Conservation (phyloP, 2,329 filamentous ascomycete species). For the Lachnellula hyalina region DNA sequence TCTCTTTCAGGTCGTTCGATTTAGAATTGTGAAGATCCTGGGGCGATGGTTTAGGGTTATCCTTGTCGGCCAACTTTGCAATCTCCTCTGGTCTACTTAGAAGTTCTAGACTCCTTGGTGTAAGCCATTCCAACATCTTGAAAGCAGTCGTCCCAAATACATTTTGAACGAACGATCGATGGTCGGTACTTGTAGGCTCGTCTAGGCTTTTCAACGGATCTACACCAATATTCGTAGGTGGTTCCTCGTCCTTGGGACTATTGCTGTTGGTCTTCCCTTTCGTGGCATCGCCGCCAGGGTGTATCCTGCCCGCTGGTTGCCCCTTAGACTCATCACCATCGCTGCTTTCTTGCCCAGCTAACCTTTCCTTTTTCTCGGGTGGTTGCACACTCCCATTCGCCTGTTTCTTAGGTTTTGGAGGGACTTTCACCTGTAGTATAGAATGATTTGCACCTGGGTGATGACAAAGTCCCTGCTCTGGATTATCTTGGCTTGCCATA, state of each 20-base stretch:
- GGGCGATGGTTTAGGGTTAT: neutral
- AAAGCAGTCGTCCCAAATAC: slow-evolving; percentile 61
- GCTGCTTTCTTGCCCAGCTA: neutral
- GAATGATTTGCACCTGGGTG: slow-evolving; percentile 18
- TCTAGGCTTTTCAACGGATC: slow-evolving; percentile 10
- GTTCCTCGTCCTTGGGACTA: neutral
- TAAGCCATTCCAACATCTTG: slow-evolving; percentile 68
- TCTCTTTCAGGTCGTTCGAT: neutral
- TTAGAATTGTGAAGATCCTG: neutral
- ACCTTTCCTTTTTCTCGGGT: neutral
- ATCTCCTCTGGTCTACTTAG: slow-evolving; percentile 12
- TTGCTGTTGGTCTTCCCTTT: neutral
- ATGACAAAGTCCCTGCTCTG: slow-evolving; percentile 63
- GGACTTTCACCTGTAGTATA: neutral
- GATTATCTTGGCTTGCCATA: slow-evolving; percentile 73
- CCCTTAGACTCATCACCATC: neutral
- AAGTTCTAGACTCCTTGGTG: slow-evolving; percentile 40
- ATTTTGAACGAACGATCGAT: slow-evolving; percentile 59
- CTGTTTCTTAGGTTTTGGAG: neutral
- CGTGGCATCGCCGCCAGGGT: neutral
- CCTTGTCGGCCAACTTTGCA: neutral
- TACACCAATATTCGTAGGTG: neutral
- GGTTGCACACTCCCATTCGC: neutral
- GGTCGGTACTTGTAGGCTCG: slow-evolving; percentile 43
- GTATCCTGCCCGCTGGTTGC: neutral